Evolutionary conservation across 78 protist species (phyloP).

Genomic region (Dictyostelium capitatum): DNA sequence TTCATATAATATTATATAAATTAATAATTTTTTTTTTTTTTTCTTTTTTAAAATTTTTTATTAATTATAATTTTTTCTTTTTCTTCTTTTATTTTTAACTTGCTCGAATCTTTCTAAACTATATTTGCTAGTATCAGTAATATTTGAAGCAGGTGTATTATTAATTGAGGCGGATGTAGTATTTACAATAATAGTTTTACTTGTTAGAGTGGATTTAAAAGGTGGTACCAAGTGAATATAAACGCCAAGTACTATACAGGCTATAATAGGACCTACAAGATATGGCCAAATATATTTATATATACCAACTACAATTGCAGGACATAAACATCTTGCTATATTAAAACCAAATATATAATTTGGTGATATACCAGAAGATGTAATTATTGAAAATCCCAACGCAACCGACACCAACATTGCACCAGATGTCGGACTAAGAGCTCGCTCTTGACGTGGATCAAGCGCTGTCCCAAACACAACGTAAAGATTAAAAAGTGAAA

Average conservation of each 20-base stretch:
- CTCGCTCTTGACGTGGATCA: neutral
- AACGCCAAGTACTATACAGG: neutral
- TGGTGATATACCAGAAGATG: neutral
- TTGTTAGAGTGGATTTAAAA: neutral
- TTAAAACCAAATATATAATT: conserved; percentile 4
- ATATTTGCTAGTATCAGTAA: neutral
- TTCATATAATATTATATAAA: too few species aligned
- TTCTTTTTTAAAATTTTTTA: neutral
- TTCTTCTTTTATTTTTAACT: neutral
- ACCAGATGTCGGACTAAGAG: neutral
- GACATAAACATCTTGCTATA: conserved; percentile 18
- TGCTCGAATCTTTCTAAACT: neutral
- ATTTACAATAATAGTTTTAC: too few species aligned
- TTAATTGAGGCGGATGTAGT: too few species aligned
- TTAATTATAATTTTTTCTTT: neutral
- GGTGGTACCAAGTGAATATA: conserved; percentile 6
- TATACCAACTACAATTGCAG: neutral
- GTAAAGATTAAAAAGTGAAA: conserved; percentile 32
- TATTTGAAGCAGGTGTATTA: too few species aligned
- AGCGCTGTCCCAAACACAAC: conserved; percentile 30
- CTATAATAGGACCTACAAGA: conserved; percentile 37
- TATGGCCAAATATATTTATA: conserved; percentile 22
- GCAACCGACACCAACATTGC: neutral
- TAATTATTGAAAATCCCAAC: neutral
- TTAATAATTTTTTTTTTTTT: neutral